Conservation (phyloP, 1,284 basidiomycete genomes). For the Lignosus rhinocerotis region DNA sequence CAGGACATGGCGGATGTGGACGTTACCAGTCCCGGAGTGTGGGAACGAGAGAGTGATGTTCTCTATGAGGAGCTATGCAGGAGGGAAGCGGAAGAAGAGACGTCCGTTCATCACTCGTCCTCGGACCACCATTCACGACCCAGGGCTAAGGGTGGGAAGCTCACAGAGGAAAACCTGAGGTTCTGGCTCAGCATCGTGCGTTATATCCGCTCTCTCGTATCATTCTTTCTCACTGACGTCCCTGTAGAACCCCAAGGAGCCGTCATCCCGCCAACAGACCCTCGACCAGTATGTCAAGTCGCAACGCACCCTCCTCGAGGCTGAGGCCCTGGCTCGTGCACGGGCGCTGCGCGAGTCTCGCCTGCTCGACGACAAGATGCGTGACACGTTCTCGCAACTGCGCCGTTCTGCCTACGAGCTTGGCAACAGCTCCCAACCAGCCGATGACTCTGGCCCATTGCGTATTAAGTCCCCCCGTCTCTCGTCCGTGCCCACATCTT, state of each 20-base stretch:
- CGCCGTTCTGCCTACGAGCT: conserved; percentile 75
- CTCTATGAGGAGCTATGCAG: conserved; percentile 78
- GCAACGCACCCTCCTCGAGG: conserved; percentile 71
- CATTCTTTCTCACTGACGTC: conserved; percentile 6
- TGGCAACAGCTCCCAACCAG: conserved; percentile 43
- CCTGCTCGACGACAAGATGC: conserved; percentile 70
- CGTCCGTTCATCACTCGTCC: conserved; percentile 41
- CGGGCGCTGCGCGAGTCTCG: conserved; percentile 76
- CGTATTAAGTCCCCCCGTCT: conserved; percentile 65
- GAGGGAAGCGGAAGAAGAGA: conserved; percentile 72
- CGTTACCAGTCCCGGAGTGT: conserved; percentile 83
- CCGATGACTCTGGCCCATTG: conserved; percentile 59
- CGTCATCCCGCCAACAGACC: conserved; percentile 73
- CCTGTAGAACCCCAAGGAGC: conserved; percentile 75
- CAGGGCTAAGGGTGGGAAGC: conserved; percentile 61
- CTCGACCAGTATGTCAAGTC: conserved; percentile 70
- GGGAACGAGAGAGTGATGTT: conserved; percentile 90
- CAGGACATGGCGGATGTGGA: conserved; percentile 97
- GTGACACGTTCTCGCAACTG: conserved; percentile 75
- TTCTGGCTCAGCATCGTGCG: conserved; percentile 85
- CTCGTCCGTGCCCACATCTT: conserved; percentile 36
- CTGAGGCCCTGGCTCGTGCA: conserved; percentile 72
- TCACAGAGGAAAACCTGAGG: conserved; percentile 83
- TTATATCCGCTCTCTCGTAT: conserved; percentile 26
- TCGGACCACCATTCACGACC: conserved; percentile 55